Percentiles rank a stretch among this genome's conserved stretches.
Conservation (phyloP, 1,139 yeast species). For the Scheffersomyces segobiensis region DNA sequence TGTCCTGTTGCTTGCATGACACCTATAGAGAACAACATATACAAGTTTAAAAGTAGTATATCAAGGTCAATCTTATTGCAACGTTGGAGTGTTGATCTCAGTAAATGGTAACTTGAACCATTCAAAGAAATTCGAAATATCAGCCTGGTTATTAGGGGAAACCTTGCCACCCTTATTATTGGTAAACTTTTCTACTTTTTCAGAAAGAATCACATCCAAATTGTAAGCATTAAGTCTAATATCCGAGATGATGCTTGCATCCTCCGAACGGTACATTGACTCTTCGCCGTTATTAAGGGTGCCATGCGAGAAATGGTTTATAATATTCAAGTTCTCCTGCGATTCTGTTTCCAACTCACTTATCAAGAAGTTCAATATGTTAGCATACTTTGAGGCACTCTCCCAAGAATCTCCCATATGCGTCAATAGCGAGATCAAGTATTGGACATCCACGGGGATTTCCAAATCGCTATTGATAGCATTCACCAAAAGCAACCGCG, state of each 20-base stretch:
- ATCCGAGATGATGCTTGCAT: conserved; percentile 1
- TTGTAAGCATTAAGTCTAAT: conserved; percentile 2
- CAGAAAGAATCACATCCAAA: conserved; percentile 1
- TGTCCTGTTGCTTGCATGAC: background rate
- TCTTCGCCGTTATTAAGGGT: background rate
- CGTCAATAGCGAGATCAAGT: background rate
- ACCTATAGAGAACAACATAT: background rate
- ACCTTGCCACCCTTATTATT: background rate
- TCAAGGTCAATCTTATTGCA: background rate
- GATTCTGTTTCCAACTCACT: background rate
- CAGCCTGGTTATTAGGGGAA: background rate
- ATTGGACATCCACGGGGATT: background rate
- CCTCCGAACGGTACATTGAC: background rate
- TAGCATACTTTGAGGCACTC: conserved; percentile 1
- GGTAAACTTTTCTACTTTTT: conserved; percentile 1
- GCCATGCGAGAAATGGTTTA: background rate
- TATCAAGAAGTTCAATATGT: conserved; percentile 1
- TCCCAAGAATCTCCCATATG: conserved; percentile 1
- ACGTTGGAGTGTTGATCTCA: background rate
- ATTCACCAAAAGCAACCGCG: conserved; percentile 1
- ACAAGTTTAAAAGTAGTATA: background rate
- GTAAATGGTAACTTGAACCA: conserved; percentile 3
- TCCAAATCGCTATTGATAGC: background rate
- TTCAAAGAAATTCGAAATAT: background rate
- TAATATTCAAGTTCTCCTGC: background rate